phyloP scores from a whole-genome alignment of 306 rosid species.

The Gynostemma pentaphyllum region DNA sequence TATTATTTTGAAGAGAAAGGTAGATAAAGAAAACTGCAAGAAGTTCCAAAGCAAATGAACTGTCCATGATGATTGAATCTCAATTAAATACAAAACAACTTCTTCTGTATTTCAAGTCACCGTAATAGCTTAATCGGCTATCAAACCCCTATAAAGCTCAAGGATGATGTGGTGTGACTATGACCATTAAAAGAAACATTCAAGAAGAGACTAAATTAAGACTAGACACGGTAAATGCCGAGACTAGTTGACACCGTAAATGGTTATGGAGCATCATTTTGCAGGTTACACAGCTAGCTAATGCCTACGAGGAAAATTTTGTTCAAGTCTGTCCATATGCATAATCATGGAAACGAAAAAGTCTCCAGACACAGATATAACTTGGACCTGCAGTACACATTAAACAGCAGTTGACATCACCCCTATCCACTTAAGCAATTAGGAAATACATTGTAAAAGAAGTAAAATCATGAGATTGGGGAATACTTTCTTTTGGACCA shows the following conservation, averaged over 20 bases:
- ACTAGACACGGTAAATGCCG: neutral
- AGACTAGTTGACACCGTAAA: neutral
- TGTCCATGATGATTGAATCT: neutral
- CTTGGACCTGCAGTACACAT: neutral
- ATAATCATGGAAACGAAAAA: neutral
- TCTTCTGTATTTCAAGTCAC: neutral
- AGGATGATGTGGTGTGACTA: neutral
- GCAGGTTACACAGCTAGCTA: neutral
- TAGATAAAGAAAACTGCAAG: neutral
- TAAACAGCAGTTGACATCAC: neutral
- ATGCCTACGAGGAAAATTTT: neutral
- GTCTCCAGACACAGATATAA: neutral
- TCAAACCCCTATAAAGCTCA: neutral
- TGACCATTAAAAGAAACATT: neutral
- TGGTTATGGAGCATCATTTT: neutral
- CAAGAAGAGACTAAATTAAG: neutral
- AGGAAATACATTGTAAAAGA: neutral
- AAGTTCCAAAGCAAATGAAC: neutral
- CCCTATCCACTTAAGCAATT: neutral
- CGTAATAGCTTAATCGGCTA: neutral
- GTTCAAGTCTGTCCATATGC: neutral
- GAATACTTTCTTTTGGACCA: slow-evolving; percentile 96
- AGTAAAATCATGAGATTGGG: slow-evolving; percentile 4
- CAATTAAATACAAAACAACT: neutral
- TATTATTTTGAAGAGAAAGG: too few species aligned